Conservation (phyloP, 192 early-diverging fungal genomes). For the Rhizophagus sp. region DNA sequence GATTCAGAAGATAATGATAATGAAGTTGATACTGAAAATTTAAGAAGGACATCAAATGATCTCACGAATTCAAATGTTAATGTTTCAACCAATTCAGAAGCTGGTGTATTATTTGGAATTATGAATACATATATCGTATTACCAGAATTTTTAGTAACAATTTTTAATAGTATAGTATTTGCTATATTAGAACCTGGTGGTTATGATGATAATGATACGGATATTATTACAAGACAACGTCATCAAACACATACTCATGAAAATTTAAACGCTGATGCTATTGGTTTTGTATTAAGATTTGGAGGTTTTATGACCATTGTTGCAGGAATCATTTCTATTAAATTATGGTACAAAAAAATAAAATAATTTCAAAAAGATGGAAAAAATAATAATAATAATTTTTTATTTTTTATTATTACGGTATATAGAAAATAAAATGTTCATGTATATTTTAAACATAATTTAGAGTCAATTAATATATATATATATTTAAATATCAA, state of each 20-base stretch:
- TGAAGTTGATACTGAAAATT: not conserved
- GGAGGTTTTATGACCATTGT: slow-evolving; percentile 59
- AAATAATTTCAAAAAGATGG: too few relatives aligned
- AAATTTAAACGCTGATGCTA: slow-evolving; percentile 42
- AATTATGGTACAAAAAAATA: slow-evolving; percentile 33
- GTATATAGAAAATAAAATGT: too few relatives aligned
- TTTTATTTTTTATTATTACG: too few relatives aligned
- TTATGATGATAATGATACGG: not conserved
- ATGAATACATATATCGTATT: slow-evolving; percentile 94
- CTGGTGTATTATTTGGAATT: slow-evolving; percentile 84
- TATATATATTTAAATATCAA: too few relatives aligned
- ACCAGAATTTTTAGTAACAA: slow-evolving; percentile 88
- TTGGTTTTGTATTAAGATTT: slow-evolving; percentile 57
- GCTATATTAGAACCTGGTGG: slow-evolving; percentile 58
- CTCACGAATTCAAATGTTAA: not conserved
- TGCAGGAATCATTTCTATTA: slow-evolving; percentile 44
- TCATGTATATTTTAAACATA: too few relatives aligned
- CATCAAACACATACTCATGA: too few relatives aligned
- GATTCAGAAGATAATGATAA: slow-evolving; percentile 22
- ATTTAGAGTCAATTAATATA: too few relatives aligned
- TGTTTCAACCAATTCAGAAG: slow-evolving; percentile 38
- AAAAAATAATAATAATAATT: too few relatives aligned
- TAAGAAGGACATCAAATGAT: slow-evolving; percentile 32
- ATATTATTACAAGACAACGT: not conserved
- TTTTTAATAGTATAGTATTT: slow-evolving; percentile 84